Evolutionary conservation across 257 asterid genomes (phyloP).

Genomic region (Sherardia arvensis): DNA sequence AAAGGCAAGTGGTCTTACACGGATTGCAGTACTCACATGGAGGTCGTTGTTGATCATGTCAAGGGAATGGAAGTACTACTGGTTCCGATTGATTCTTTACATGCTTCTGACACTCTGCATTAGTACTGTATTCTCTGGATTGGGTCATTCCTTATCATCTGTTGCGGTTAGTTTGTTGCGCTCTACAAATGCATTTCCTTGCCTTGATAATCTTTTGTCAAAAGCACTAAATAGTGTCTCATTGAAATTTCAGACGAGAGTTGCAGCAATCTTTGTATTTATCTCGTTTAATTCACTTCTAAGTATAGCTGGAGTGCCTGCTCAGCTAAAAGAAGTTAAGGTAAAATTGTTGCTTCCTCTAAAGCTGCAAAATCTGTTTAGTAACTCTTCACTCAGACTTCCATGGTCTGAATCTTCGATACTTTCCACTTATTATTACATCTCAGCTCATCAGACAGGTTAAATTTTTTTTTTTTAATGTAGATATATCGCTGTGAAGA

Average conservation of each 20-base stretch:
- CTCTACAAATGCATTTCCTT: background rate
- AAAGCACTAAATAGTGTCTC: constrained; percentile 1
- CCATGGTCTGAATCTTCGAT: background rate
- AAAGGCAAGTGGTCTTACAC: constrained; percentile 46
- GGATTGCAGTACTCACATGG: constrained; percentile 84
- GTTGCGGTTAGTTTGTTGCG: constrained; percentile 56
- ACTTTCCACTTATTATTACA: background rate
- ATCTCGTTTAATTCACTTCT: constrained; percentile 76
- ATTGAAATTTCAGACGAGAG: constrained; percentile 61
- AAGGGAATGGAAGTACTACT: constrained; percentile 98
- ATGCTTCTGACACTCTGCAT: constrained; percentile 71
- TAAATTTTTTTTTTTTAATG: constrained; percentile 2
- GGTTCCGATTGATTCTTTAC: constrained; percentile 87
- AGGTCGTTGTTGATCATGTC: constrained; percentile 93
- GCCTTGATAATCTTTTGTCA: background rate
- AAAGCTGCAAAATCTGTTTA: background rate
- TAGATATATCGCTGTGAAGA: constrained; percentile 80
- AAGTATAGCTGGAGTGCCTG: constrained; percentile 86
- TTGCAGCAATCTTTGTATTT: constrained; percentile 75
- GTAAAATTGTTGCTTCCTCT: constrained; percentile 26
- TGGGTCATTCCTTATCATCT: constrained; percentile 95
- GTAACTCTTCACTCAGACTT: background rate
- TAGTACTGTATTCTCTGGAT: constrained; percentile 78
- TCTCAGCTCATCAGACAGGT: background rate
- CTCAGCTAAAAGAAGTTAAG: constrained; percentile 83